These are phyloP conservation scores for Xylaria digitata DNA, from an alignment of 2,329 filamentous ascomycete genomes.

Conservation along the genomic window DNA sequence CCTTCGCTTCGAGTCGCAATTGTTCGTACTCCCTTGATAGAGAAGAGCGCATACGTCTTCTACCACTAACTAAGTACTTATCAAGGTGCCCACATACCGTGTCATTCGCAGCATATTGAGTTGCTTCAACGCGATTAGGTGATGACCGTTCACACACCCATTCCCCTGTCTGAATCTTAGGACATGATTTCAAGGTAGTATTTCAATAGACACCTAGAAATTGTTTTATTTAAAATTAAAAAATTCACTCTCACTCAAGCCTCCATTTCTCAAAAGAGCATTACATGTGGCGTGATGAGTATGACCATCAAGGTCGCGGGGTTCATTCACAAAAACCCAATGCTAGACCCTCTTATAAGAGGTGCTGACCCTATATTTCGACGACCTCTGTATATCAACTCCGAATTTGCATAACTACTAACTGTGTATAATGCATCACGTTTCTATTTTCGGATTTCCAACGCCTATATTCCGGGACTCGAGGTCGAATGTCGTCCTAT, in stretches of 20 bases:
- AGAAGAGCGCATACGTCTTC: background rate
- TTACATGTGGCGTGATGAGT: constrained; percentile 6
- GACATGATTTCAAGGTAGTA: background rate
- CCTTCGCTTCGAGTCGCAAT: background rate
- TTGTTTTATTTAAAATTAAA: background rate
- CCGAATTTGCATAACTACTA: background rate
- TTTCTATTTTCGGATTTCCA: background rate
- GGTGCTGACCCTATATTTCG: background rate
- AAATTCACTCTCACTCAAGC: background rate
- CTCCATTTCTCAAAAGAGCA: constrained; percentile 5
- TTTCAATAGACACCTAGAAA: background rate
- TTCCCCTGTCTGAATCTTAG: background rate
- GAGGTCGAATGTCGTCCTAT: constrained; percentile 7
- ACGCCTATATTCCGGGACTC: background rate
- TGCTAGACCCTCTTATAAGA: constrained; percentile 13
- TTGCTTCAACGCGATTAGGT: background rate
- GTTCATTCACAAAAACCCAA: background rate
- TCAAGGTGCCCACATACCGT: too few relatives aligned
- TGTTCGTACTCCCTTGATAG: background rate
- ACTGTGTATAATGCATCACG: background rate
- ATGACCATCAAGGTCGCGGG: constrained; percentile 34
- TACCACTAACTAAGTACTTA: background rate
- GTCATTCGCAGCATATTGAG: background rate
- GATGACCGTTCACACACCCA: too few relatives aligned
- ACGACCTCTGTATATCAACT: background rate